A percentile compares a stretch with the other conserved stretches of the same genome.
These are phyloP conservation scores for Ascochyta pisi DNA, from an alignment of 2,329 filamentous ascomycete genomes.

Conservation along the genomic window DNA sequence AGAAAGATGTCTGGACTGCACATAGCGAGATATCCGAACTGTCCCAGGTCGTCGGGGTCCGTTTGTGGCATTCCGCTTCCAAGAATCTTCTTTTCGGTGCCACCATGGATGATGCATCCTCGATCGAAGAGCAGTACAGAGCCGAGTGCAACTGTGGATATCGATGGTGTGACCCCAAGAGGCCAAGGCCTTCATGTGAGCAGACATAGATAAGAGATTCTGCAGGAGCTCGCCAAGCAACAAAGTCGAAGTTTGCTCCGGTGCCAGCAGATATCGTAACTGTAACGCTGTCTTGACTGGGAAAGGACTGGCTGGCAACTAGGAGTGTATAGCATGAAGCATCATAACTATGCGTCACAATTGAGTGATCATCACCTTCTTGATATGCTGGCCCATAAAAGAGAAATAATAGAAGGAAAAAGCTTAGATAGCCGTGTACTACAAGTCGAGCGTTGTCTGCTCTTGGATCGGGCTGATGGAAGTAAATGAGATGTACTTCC, in stretches of 20 bases:
- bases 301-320: no score
- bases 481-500: constrained; percentile 2
- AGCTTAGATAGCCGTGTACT: neutral
- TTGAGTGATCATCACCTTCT: neutral
- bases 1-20: neutral
- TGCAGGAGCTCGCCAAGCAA: no score
- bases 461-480: neutral
- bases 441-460: neutral
- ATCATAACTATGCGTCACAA: no score
- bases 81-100: neutral
- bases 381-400: neutral
- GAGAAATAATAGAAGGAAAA: neutral
- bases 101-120: neutral
- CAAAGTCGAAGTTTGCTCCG: no score
- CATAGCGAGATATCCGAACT: neutral
- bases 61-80: neutral
- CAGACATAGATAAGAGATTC: no score
- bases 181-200: neutral
- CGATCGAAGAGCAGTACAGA: neutral
- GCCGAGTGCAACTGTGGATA: neutral
- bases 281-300: no score
- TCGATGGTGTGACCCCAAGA: neutral
- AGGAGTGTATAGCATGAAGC: no score
- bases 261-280: no score
- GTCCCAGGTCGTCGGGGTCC: neutral